Evolutionary conservation across 768 basidiomycete genomes (phyloP), one percentile per base, ranked within the genome.

Genomic region (Pleurotus salmoneostramineus): DNA sequence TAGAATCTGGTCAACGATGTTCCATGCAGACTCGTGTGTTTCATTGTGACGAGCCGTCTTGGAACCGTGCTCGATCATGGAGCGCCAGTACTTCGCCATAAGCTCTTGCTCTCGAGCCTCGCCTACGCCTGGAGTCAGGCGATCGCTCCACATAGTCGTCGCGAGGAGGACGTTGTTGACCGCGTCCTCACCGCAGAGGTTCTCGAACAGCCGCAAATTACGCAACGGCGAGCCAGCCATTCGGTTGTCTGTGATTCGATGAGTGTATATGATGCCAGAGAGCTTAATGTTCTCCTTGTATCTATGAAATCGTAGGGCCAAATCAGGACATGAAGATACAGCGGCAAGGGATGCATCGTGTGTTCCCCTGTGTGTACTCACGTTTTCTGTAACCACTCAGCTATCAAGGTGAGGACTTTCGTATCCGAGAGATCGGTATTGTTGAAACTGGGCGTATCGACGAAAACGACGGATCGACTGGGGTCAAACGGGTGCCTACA

Each of bases 131-230:
- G 6, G 35, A 10, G 43, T 64, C 50, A 74, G 71, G 50, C 64
- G 65, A 4, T 68, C 68, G 44, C 4, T 45, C 77, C 77, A 79
- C 77, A 73, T 78, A 42, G 70, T 78, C 61, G 79, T 79, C 50
- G 71, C 73, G 59, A 79, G 69, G 54, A 75, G 67, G 50, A 80
- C 76, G 58, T 77, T 77, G 43, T 71, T 69, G 61, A 78, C 69
- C 10, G 70, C 66, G 56, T 60, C 68, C 15, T 73, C 71, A 40
- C 79, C 79, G 37, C 61, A 62, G 4, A 62, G 42, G 17, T 50
- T 42, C 32, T 32, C 40, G 21, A 64, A 60, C n/a, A 58, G 44
- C 15, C 33, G 15, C 10, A 64, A 27, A 43, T 52, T 60, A 6
- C 60, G 56, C 35, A 43, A 44, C 14, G 60, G 52, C 14, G 56